Conservation (phyloP, 169 alveolate species). For the Besnoitia besnoiti region DNA sequence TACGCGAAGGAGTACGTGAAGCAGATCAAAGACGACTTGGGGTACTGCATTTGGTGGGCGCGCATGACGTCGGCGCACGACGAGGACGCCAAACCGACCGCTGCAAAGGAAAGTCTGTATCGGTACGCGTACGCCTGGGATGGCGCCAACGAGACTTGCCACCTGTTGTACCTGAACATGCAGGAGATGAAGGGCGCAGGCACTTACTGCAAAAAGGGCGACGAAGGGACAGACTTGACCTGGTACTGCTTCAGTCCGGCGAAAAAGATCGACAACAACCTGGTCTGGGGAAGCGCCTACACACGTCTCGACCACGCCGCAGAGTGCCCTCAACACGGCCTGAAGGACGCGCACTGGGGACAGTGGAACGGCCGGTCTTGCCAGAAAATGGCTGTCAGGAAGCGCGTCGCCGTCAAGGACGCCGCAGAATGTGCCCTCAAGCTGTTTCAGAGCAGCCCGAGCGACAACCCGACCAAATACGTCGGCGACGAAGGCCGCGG, state of each 20-base stretch:
- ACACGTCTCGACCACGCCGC: conserved; percentile 52
- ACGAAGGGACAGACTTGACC: conserved; percentile 14
- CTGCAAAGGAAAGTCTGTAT: background rate
- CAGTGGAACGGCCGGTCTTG: conserved; percentile 55
- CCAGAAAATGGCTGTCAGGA: conserved; percentile 16
- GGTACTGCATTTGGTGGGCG: conserved; percentile 56
- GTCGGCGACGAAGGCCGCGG: conserved; percentile 21
- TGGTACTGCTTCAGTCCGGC: conserved; percentile 61
- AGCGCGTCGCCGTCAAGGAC: background rate
- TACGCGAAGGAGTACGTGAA: background rate
- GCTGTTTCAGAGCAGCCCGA: conserved; percentile 25
- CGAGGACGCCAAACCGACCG: background rate
- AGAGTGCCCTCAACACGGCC: conserved; percentile 46
- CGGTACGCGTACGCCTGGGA: conserved; percentile 53
- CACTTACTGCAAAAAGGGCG: conserved; percentile 52
- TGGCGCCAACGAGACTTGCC: conserved; percentile 12
- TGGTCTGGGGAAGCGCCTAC: conserved; percentile 50
- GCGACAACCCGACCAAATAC: conserved; percentile 59
- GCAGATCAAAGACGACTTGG: conserved; percentile 29
- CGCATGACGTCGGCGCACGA: conserved; percentile 39
- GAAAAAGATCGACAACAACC: background rate
- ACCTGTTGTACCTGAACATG: conserved; percentile 49
- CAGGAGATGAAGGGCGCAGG: conserved; percentile 57
- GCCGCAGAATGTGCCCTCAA: conserved; percentile 49
- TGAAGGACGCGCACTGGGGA: conserved; percentile 57